Percentiles rank a stretch among this genome's conserved stretches.
phyloP scores from a whole-genome alignment of 306 rosid species.

The Prunus davidiana region DNA sequence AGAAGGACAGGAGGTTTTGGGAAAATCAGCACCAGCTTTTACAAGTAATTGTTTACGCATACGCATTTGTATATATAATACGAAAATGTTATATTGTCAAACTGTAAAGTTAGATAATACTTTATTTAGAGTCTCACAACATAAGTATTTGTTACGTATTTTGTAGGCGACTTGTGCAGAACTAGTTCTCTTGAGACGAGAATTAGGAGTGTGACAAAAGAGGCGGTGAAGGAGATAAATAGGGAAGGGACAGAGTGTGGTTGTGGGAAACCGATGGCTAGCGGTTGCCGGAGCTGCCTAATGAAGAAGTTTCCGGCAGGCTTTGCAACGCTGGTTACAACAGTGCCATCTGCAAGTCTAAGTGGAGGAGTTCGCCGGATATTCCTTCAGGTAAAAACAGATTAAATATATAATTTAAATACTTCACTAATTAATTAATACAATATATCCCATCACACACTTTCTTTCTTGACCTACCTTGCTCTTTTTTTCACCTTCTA shows the following conservation, averaged over 20 bases:
- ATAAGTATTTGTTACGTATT: neutral
- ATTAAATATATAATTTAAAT: neutral
- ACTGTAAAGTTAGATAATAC: neutral
- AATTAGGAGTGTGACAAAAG: conserved; percentile 56
- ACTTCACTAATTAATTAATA: neutral
- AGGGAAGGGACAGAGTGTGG: conserved; percentile 37
- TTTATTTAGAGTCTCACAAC: neutral
- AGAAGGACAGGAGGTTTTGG: conserved; percentile 53
- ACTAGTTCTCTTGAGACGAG: conserved; percentile 48
- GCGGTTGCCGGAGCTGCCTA: conserved; percentile 52
- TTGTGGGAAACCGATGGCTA: conserved; percentile 42
- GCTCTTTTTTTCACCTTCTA: neutral
- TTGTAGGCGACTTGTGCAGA: conserved; percentile 48
- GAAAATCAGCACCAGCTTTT: conserved; percentile 62
- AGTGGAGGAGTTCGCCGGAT: conserved; percentile 57
- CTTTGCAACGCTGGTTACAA: conserved; percentile 51
- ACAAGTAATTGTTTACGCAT: conserved; percentile 36
- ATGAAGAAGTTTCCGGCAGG: conserved; percentile 50
- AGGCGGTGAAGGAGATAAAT: conserved; percentile 41
- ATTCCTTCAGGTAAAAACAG: conserved; percentile 59
- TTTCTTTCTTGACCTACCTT: neutral
- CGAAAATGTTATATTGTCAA: neutral
- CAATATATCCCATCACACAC: neutral
- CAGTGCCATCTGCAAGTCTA: conserved; percentile 72
- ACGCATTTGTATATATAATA: neutral